Evolutionary conservation across 2,329 filamentous ascomycete genomes (phyloP), one percentile per base, ranked within the genome.

Genomic region (Alternaria conjuncta): DNA sequence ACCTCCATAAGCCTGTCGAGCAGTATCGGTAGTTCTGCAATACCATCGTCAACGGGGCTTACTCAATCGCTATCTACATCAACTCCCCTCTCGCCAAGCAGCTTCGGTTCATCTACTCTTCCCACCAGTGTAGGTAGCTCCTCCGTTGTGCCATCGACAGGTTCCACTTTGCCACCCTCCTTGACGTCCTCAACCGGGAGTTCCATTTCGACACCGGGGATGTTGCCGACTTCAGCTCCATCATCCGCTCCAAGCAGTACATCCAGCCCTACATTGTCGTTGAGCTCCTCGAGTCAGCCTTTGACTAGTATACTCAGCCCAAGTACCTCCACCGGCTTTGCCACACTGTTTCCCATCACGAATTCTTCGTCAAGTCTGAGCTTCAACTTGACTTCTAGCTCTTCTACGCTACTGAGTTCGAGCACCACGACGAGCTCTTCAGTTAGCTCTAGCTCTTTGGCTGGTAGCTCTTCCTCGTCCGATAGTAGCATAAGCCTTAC

Each of bases 401-500:
- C 43, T 41, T 50, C 55, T 13, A n/a, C 49, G 9, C 21, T 49
- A 12, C 32, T 43, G 12, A 44, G 2, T 13, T 36, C 49, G 13
- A 0, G 1, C 2, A 51, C 28, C 13, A 7, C n/a, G 10, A 51
- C 49, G 5, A 51, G 18, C 5, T 51, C 28, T 21, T 32, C 18
- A 1, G 8, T 32, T 15, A 5, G 28, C 4, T 36, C 49, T 3
- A 51, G 28, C 13, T 46, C 44, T 8, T 46, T 46, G 20, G 6
- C 11, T 25, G 45, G 11, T 11, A 54, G 32, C 23, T 49, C 49
- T 6, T 44, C 20, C 2, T 61, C 55, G 8, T n/a, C 10, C n/a
- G 21, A 41, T 6, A 47, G 64, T 4, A 44, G 44, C 25, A 15
- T 67, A 41, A 60, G 49, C 28, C 62, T 64, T n/a, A 51, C 61